phyloP scores from a whole-genome alignment of 371 early-diverging fungal species.

The Enterospora canceri region DNA sequence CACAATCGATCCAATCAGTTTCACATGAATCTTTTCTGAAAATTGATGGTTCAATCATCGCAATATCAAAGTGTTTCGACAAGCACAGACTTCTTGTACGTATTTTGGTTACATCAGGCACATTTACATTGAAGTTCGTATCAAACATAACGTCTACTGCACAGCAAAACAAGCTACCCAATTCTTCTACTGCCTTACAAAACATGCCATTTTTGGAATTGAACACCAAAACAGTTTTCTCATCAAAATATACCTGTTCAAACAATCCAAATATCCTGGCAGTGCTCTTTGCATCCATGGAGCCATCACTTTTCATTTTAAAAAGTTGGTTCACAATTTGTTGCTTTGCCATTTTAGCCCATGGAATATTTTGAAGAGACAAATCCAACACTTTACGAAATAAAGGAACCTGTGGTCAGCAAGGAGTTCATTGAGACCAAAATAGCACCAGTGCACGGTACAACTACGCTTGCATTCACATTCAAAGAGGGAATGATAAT shows the following conservation, averaged over 20 bases:
- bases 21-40: background rate
- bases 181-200: too few species aligned
- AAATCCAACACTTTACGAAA: background rate
- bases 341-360: background rate
- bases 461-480: constrained; percentile 95
- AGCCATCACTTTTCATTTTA: background rate
- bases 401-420: background rate
- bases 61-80: background rate
- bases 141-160: background rate
- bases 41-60: background rate
- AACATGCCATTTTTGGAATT: background rate
- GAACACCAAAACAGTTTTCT: too few species aligned
- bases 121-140: background rate
- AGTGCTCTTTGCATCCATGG: background rate
- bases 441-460: constrained; percentile 66
- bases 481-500: constrained; percentile 89
- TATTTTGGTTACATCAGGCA: background rate
- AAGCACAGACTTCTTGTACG: background rate
- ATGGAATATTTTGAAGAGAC: background rate
- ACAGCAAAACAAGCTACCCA: background rate
- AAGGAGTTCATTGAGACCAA: constrained; percentile 1
- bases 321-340: background rate
- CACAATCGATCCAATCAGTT: background rate
- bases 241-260: too few species aligned
- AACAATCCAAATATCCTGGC: too few species aligned